Evolutionary conservation across 257 asterid genomes (phyloP).

Genomic region (Fraxinus excelsior): DNA sequence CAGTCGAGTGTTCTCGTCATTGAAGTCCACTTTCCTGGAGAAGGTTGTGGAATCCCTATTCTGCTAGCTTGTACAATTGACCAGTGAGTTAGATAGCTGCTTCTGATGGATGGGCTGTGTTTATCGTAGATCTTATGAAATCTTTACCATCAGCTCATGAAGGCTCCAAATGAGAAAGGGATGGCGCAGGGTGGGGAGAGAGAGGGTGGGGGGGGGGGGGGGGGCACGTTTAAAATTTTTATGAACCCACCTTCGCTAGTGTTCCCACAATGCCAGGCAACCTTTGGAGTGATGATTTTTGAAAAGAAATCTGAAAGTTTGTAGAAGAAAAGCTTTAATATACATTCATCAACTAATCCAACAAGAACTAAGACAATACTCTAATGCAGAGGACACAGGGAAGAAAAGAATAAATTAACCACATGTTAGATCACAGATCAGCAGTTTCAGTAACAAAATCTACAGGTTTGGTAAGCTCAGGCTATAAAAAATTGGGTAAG

Average conservation of each 20-base stretch:
- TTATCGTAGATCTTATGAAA: slow-evolving; percentile 1
- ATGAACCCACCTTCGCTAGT: slow-evolving; percentile 64
- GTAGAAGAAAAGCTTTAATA: slow-evolving; percentile 21
- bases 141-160: slow-evolving; percentile 12
- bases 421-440: slow-evolving; percentile 10
- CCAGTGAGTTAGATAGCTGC: neutral
- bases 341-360: slow-evolving; percentile 4
- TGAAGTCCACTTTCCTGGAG: neutral
- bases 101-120: slow-evolving; percentile 1
- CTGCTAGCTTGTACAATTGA: neutral
- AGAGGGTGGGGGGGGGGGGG: neutral
- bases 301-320: slow-evolving; percentile 60
- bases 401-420: neutral
- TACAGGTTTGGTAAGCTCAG: neutral
- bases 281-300: slow-evolving; percentile 47
- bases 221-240: slow-evolving; percentile 21
- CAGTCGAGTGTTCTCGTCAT: neutral
- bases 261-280: slow-evolving; percentile 47
- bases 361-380: slow-evolving; percentile 12
- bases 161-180: slow-evolving; percentile 9
- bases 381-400: slow-evolving; percentile 10
- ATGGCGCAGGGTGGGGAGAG: neutral
- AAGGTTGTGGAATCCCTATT: neutral
- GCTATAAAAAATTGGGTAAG: neutral
- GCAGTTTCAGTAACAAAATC: slow-evolving; percentile 13